Conservation (phyloP, 352 stramenopile genomes). For the Phytophthora fragariaefolia region DNA sequence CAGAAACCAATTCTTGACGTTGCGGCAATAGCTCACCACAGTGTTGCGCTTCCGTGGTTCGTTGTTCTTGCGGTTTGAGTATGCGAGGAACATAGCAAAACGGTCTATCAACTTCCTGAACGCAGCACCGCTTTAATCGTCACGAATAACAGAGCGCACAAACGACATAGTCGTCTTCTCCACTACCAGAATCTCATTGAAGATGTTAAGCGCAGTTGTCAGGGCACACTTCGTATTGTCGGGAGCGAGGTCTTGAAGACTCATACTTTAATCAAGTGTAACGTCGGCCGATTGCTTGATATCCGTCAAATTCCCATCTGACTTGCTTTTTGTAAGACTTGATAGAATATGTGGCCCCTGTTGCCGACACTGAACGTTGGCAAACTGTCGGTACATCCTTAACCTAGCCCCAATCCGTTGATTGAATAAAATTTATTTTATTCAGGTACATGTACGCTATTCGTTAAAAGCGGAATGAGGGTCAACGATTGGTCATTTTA, state of each 20-base stretch:
- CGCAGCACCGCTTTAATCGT: neutral
- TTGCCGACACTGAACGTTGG: neutral
- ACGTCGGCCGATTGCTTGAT: neutral
- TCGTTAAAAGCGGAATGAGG: slow-evolving; percentile 2
- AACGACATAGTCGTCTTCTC: neutral
- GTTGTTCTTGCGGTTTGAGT: neutral
- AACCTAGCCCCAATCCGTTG: neutral
- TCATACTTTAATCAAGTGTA: neutral
- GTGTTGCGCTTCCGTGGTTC: neutral
- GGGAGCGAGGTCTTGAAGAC: neutral
- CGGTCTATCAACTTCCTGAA: neutral
- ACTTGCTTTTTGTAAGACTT: neutral
- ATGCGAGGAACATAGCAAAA: neutral
- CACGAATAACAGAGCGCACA: neutral
- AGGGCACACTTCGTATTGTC: neutral
- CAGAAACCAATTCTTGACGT: neutral
- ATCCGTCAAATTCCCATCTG: neutral
- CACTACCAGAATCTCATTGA: neutral
- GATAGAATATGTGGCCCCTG: neutral
- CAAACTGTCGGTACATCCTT: neutral
- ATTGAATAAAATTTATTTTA: neutral
- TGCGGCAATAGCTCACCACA: neutral
- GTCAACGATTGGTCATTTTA: too few species aligned
- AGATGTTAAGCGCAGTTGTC: neutral
- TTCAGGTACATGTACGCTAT: neutral